These are phyloP conservation scores for Pseudopithomyces maydicus DNA, from an alignment of 2,329 filamentous ascomycete species.

Conservation along the genomic window DNA sequence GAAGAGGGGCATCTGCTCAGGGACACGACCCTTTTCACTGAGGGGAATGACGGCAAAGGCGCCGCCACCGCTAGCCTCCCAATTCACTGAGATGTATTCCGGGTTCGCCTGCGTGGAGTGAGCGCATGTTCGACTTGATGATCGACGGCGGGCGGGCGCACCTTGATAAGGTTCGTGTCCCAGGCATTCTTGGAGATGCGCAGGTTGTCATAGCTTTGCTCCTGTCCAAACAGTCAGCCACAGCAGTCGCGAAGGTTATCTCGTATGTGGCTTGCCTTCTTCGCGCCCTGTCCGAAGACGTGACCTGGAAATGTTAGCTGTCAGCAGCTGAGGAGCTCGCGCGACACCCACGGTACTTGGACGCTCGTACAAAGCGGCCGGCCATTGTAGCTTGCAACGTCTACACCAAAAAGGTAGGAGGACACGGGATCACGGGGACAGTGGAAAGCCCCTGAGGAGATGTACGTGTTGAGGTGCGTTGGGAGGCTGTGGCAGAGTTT, in stretches of 20 bases:
- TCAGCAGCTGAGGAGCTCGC: conserved; percentile 28
- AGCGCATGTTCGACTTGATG: conserved; percentile 26
- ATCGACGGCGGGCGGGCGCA: conserved; percentile 52
- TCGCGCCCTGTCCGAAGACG: conserved; percentile 93
- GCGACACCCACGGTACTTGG: conserved; percentile 68
- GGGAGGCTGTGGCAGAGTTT: conserved; percentile 14
- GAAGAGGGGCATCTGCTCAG: conserved; percentile 92
- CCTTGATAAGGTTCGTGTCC: conserved; percentile 98
- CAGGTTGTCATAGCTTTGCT: conserved; percentile 98
- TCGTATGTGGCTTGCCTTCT: conserved; percentile 63
- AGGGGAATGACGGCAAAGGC: conserved; percentile 96
- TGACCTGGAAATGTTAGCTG: conserved; percentile 69
- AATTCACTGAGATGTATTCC: conserved; percentile 95
- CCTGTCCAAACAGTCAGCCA: conserved; percentile 52
- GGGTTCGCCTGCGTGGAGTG: conserved; percentile 75
- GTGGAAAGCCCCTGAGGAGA: conserved; percentile 12
- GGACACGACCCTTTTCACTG: conserved; percentile 85
- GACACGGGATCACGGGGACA: conserved; percentile 14
- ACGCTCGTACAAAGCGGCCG: conserved; percentile 73
- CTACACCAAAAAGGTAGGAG: conserved; percentile 1
- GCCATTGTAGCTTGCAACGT: conserved; percentile 57
- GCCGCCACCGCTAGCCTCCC: conserved; percentile 94
- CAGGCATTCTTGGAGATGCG: conserved; percentile 98
- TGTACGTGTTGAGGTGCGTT: conserved; percentile 1
- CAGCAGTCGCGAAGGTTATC: neutral